Evolutionary conservation across 2,329 filamentous ascomycete species (phyloP), one percentile per base, ranked within the genome.

Genomic region (Mycogone perniciosa): DNA sequence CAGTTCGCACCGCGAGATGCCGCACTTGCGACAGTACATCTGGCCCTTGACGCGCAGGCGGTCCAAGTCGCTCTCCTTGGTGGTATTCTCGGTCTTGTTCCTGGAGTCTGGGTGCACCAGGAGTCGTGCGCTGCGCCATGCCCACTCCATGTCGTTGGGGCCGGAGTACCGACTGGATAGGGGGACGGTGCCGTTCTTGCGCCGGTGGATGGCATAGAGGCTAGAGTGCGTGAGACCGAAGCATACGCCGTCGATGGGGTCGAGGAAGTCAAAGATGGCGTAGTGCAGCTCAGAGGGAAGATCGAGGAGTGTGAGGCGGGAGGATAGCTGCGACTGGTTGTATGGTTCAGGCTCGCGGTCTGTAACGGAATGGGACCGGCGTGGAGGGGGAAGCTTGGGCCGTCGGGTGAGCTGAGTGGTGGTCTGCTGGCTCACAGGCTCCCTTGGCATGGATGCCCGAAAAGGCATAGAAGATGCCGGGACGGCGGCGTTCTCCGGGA

Each of bases 171-270:
- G 75, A 43, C 74, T 74, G 13, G 75, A 76, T 11, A 85, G 73
- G 7, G 79, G 70, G n/a, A 84, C 75, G 6, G 64, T 69, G 48
- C 76, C 78, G 62, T 81, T 75, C 65, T 81, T 71, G 49, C 73
- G 74, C 29, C 73, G 71, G 64, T 82, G 79, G 58, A 84, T 79
- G 33, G 71, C 67, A 64, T 85, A 84, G 56, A 82, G 75, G 61
- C 76, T 72, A 40, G 71, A 72, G 68, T 75, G 80, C 35, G 80
- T 76, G 47, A 85, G 72, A 10, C 79, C 81, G 37, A 85, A 69
- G 61, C 80, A 84, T 37, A 77, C 79, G 60, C 80, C 79, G 65
- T 85, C 81, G 55, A 85, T 82, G 44, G 79, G 78, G 65, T 85
- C 81, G 52, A 85, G 75, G 56, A 78, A 76, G 63, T 82, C 79